A percentile compares a stretch with the other conserved stretches of the same genome.
Conservation (phyloP, 768 basidiomycete species). For the Pulveroboletus sp. region DNA sequence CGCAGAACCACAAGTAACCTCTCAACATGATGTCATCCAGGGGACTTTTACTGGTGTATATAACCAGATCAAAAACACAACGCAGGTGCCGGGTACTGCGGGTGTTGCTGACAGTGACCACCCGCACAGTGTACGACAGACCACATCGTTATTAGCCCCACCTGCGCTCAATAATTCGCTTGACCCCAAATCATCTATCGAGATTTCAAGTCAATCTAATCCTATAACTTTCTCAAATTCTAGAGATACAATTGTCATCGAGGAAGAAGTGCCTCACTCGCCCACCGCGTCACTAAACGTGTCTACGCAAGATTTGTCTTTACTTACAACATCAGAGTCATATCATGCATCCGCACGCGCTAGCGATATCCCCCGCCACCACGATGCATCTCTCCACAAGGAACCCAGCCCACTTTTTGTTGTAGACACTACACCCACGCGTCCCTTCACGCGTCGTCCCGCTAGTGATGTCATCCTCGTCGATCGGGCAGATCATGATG, state of each 20-base stretch:
- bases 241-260: not conserved
- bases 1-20: not conserved
- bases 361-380: not conserved
- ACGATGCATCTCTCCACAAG: not conserved
- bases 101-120: slow-evolving; percentile 1
- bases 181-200: slow-evolving; percentile 5
- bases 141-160: not conserved
- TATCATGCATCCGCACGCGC: not conserved
- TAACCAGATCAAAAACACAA: slow-evolving; percentile 10
- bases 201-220: slow-evolving; percentile 4
- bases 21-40: slow-evolving; percentile 23
- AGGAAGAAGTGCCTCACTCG: not conserved
- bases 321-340: not conserved
- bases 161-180: slow-evolving; percentile 2
- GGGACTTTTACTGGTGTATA: slow-evolving; percentile 38
- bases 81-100: not conserved
- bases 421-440: slow-evolving; percentile 38
- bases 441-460: slow-evolving; percentile 1
- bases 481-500: slow-evolving; percentile 15
- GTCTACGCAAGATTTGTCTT: not conserved
- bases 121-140: not conserved
- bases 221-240: not conserved
- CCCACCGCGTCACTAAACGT: not conserved
- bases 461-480: slow-evolving; percentile 22
- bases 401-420: slow-evolving; percentile 21